phyloP scores from a whole-genome alignment of 2,329 filamentous ascomycete genomes.

The Fusarium proliferatum region DNA sequence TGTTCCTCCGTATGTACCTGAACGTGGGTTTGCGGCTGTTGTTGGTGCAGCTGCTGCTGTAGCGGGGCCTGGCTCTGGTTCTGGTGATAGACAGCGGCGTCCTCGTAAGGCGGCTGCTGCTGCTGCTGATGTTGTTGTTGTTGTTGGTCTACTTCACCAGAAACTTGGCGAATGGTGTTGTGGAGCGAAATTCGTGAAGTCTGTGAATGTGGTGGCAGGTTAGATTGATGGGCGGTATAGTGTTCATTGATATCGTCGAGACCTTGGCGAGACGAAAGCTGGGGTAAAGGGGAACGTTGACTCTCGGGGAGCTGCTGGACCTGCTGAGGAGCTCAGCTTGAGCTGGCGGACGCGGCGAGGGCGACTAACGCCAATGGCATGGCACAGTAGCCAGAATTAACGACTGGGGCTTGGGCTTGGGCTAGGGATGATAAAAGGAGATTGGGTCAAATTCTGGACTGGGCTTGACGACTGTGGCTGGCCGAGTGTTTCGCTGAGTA shows the following conservation, averaged over 20 bases:
- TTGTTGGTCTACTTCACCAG: slow-evolving; percentile 57
- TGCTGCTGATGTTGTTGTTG: slow-evolving; percentile 40
- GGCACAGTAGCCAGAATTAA: slow-evolving; percentile 19
- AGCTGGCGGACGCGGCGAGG: slow-evolving; percentile 18
- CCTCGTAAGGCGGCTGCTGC: slow-evolving; percentile 56
- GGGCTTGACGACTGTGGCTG: slow-evolving; percentile 34
- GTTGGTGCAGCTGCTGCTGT: slow-evolving; percentile 21
- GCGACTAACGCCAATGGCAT: slow-evolving; percentile 34
- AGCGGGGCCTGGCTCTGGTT: slow-evolving; percentile 51
- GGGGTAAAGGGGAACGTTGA: slow-evolving; percentile 48
- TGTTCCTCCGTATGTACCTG: slow-evolving; percentile 36
- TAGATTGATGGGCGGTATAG: slow-evolving; percentile 52
- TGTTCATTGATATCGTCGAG: slow-evolving; percentile 55
- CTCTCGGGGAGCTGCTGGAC: slow-evolving; percentile 48
- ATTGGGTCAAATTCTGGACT: slow-evolving; percentile 38
- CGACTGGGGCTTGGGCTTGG: slow-evolving; percentile 39
- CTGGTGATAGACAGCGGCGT: slow-evolving; percentile 52
- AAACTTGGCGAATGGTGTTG: slow-evolving; percentile 62
- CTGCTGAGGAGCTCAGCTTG: slow-evolving; percentile 39
- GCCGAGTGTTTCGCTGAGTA: slow-evolving; percentile 20
- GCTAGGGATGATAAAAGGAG: slow-evolving; percentile 36
- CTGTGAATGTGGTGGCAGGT: slow-evolving; percentile 55
- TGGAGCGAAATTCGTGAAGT: slow-evolving; percentile 51
- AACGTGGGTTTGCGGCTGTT: slow-evolving; percentile 37
- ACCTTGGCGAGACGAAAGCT: slow-evolving; percentile 59